These are phyloP conservation scores for Penicillium longicatenatum DNA, from an alignment of 495 filamentous ascomycete species.

Conservation along the genomic window DNA sequence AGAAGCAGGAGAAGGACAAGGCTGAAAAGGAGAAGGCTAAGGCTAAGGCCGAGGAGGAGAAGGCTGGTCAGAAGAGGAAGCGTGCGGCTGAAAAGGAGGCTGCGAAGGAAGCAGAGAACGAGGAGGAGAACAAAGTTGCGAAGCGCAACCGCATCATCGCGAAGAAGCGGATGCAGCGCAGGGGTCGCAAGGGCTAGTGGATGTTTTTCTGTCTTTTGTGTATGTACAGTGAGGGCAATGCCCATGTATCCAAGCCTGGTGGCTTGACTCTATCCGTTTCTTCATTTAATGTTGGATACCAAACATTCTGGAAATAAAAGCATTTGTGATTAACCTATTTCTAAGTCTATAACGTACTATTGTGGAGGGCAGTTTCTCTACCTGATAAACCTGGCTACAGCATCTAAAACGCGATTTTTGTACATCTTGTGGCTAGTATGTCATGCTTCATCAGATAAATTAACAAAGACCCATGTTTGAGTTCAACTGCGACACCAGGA, in stretches of 20 bases:
- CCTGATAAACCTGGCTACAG: too few relatives aligned
- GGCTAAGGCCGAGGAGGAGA: slow-evolving; percentile 29
- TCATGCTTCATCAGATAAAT: neutral
- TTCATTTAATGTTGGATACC: slow-evolving; percentile 10
- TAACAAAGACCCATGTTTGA: neutral
- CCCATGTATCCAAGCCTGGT: slow-evolving; percentile 1
- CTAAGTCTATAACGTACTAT: slow-evolving; percentile 2
- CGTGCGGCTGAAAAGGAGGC: slow-evolving; percentile 31
- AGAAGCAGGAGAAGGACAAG: slow-evolving; percentile 48
- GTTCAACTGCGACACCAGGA: neutral
- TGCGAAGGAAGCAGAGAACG: slow-evolving; percentile 26
- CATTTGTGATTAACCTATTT: slow-evolving; percentile 19
- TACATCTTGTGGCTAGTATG: neutral
- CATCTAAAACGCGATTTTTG: too few relatives aligned
- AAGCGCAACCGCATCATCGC: slow-evolving; percentile 68
- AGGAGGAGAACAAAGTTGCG: slow-evolving; percentile 56
- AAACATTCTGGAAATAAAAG: slow-evolving; percentile 7
- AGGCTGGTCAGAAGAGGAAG: slow-evolving; percentile 45
- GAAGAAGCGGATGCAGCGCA: slow-evolving; percentile 64
- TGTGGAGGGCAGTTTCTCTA: too few relatives aligned
- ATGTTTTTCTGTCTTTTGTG: slow-evolving; percentile 4
- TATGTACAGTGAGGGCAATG: slow-evolving; percentile 21
- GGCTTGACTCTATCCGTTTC: slow-evolving; percentile 4
- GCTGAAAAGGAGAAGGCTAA: slow-evolving; percentile 15
- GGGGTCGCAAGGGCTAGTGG: slow-evolving; percentile 47